Evolutionary conservation across 225 moss, liverwort and hornwort species (phyloP).

Genomic region (Bryum argenteum): DNA sequence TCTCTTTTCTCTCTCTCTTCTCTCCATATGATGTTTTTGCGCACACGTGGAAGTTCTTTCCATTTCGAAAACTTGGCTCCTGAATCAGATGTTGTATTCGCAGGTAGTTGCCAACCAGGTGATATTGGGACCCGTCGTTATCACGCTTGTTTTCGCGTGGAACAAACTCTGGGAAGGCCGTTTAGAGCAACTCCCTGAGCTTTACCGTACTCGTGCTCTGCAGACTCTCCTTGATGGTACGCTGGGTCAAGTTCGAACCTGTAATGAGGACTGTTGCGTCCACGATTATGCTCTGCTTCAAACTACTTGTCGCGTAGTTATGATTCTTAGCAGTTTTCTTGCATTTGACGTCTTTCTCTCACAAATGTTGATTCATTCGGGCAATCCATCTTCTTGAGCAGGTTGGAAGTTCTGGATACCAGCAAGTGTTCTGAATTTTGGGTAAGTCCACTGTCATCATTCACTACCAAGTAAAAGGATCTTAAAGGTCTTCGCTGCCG

Average conservation of each 20-base stretch:
- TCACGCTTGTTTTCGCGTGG: slow-evolving; percentile 87
- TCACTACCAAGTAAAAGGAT: neutral
- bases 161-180: slow-evolving; percentile 79
- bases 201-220: slow-evolving; percentile 65
- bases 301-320: neutral
- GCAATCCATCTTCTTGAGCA: slow-evolving; percentile 30
- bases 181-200: slow-evolving; percentile 60
- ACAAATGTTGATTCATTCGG: too few species aligned
- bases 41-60: neutral
- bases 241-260: slow-evolving; percentile 18
- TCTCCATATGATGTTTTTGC: neutral
- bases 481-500: neutral
- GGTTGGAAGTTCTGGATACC: slow-evolving; percentile 99
- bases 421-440: slow-evolving; percentile 84
- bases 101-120: slow-evolving; percentile 83
- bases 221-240: slow-evolving; percentile 72
- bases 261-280: neutral
- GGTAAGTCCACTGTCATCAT: slow-evolving; percentile 44
- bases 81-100: slow-evolving; percentile 21
- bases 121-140: slow-evolving; percentile 78
- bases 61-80: slow-evolving; percentile 27
- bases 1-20: too few species aligned
- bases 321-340: too few species aligned
- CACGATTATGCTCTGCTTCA: neutral
- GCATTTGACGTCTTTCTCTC: too few species aligned